Evolutionary conservation across 768 basidiomycete species (phyloP).

Genomic region (Daedaleopsis sinensis): DNA sequence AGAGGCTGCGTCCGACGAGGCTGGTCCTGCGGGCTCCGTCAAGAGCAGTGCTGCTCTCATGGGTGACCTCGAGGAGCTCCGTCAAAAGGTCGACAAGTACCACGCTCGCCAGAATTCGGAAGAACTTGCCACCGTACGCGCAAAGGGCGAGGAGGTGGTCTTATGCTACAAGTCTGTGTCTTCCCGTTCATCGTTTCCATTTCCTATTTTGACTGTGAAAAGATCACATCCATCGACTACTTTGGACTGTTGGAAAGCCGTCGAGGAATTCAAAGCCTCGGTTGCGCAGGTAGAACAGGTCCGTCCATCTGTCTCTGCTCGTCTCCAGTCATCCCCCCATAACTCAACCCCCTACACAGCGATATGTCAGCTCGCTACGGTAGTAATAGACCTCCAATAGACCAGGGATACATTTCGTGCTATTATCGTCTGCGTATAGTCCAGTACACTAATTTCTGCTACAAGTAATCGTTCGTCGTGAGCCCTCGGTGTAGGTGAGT

Average conservation of each 20-base stretch:
- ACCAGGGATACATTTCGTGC: not conserved
- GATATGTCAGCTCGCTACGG: slow-evolving; percentile 59
- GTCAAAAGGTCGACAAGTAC: slow-evolving; percentile 71
- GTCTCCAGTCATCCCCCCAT: not conserved
- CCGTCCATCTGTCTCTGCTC: slow-evolving; percentile 18
- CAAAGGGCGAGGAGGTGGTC: slow-evolving; percentile 59
- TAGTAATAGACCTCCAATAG: slow-evolving; percentile 16
- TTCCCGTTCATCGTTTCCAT: slow-evolving; percentile 8
- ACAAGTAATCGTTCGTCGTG: slow-evolving; percentile 13
- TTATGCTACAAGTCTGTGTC: slow-evolving; percentile 73
- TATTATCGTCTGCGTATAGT: not conserved
- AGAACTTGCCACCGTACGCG: slow-evolving; percentile 59
- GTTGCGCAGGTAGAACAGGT: slow-evolving; percentile 75
- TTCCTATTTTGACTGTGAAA: not conserved
- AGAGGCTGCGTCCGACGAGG: slow-evolving; percentile 35
- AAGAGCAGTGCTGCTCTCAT: slow-evolving; percentile 65
- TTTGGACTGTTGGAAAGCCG: slow-evolving; percentile 77
- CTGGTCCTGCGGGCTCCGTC: slow-evolving; percentile 41
- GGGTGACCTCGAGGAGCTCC: slow-evolving; percentile 77
- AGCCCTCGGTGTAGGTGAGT: slow-evolving; percentile 12
- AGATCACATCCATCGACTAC: slow-evolving; percentile 52
- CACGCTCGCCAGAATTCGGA: slow-evolving; percentile 56
- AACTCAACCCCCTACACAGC: slow-evolving; percentile 40
- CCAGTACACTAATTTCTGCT: slow-evolving; percentile 8
- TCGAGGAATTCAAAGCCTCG: slow-evolving; percentile 66